These are phyloP conservation scores for Kwoniella mangroviensis DNA, from an alignment of 768 basidiomycete species.

Conservation along the genomic window DNA sequence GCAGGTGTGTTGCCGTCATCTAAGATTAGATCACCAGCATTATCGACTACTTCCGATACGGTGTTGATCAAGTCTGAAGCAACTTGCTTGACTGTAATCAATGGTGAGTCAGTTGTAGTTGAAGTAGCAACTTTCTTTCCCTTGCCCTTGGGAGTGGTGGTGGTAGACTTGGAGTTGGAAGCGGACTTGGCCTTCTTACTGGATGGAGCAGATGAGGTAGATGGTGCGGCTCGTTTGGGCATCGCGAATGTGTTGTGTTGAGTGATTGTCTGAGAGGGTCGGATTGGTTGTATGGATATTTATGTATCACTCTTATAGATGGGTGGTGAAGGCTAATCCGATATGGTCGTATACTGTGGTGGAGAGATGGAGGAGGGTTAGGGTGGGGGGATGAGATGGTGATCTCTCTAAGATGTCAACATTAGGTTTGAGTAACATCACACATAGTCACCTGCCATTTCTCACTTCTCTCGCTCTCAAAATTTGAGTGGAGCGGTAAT, in stretches of 20 bases:
- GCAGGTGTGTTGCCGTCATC: slow-evolving; percentile 39
- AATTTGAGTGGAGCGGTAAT: slow-evolving; percentile 10
- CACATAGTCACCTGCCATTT: slow-evolving; percentile 10
- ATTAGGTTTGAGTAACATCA: neutral
- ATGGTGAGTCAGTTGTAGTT: slow-evolving; percentile 17
- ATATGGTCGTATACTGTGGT: too few relatives aligned
- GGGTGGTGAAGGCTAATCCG: too few relatives aligned
- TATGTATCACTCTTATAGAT: neutral
- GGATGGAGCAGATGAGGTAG: slow-evolving; percentile 25
- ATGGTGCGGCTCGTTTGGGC: slow-evolving; percentile 26
- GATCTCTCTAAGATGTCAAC: neutral
- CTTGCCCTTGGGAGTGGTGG: slow-evolving; percentile 24
- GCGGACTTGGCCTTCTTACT: slow-evolving; percentile 34
- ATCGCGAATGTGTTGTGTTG: slow-evolving; percentile 5
- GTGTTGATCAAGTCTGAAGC: slow-evolving; percentile 29
- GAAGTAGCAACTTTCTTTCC: slow-evolving; percentile 37
- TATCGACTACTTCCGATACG: slow-evolving; percentile 33
- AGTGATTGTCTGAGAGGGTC: neutral
- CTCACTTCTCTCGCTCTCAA: neutral
- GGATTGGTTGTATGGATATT: neutral
- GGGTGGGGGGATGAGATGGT: neutral
- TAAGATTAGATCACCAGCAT: slow-evolving; percentile 41
- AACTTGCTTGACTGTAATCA: slow-evolving; percentile 35
- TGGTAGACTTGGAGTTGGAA: slow-evolving; percentile 27
- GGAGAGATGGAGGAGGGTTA: too few relatives aligned